These are phyloP conservation scores for Ceratobasidium theobromae DNA, from an alignment of 1,284 basidiomycete species.

Conservation along the genomic window DNA sequence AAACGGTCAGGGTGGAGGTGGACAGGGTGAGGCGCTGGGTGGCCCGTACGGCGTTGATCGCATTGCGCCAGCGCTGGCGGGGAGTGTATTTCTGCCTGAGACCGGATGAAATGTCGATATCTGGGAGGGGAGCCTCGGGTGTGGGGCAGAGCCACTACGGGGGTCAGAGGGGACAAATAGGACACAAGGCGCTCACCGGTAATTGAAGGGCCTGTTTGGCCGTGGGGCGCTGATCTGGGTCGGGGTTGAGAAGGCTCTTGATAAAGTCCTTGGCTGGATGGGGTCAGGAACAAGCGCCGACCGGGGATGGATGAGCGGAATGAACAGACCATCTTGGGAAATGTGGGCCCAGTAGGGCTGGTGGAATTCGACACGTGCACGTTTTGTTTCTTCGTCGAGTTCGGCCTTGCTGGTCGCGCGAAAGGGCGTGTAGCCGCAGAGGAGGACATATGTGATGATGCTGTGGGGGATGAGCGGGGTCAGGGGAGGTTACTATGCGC, in stretches of 20 bases:
- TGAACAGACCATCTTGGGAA: constrained; percentile 59
- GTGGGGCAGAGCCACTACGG: constrained; percentile 68
- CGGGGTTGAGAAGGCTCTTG: constrained; percentile 66
- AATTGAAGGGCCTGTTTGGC: constrained; percentile 72
- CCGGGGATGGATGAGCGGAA: constrained; percentile 18
- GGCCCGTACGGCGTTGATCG: constrained; percentile 64
- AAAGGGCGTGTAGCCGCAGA: constrained; percentile 94
- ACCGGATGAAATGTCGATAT: constrained; percentile 58
- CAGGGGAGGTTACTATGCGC: constrained; percentile 39
- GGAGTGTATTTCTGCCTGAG: constrained; percentile 79
- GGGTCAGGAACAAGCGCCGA: not conserved
- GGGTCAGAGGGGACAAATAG: constrained; percentile 7
- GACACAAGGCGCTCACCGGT: constrained; percentile 44
- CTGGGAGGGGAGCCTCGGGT: constrained; percentile 62
- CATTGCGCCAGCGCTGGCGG: constrained; percentile 64
- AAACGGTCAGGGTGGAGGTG: not conserved
- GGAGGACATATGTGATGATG: constrained; percentile 88
- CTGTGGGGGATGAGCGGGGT: constrained; percentile 46
- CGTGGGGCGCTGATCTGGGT: constrained; percentile 72
- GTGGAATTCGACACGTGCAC: constrained; percentile 85
- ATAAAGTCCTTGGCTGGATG: constrained; percentile 82
- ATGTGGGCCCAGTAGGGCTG: constrained; percentile 94
- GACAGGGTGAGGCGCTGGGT: constrained; percentile 48
- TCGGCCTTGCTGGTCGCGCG: constrained; percentile 77
- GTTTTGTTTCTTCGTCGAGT: constrained; percentile 78